Percentiles rank a stretch among this genome's conserved stretches.
Conservation (phyloP, 495 filamentous ascomycete genomes). For the Sordaria brevicollis region DNA sequence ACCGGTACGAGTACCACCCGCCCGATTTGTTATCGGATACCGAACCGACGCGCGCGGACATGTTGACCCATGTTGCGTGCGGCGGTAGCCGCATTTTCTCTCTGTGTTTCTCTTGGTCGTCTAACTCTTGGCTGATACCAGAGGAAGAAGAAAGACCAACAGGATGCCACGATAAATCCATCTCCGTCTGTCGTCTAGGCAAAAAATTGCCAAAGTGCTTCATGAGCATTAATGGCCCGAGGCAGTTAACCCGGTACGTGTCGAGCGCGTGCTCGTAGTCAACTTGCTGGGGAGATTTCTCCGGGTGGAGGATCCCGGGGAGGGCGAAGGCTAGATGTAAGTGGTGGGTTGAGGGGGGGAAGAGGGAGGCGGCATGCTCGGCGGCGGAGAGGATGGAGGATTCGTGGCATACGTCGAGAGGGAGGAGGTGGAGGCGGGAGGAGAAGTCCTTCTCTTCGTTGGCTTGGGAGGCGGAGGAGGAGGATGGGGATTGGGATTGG, state of each 20-base stretch:
- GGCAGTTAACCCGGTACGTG: constrained; percentile 57
- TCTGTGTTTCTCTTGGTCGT: not conserved
- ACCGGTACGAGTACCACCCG: constrained; percentile 70
- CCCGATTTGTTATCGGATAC: constrained; percentile 59
- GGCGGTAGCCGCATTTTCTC: constrained; percentile 1
- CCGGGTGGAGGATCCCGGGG: constrained; percentile 64
- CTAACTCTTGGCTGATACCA: not conserved
- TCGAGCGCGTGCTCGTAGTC: constrained; percentile 43
- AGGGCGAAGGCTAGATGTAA: constrained; percentile 62
- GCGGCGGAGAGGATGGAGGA: constrained; percentile 35
- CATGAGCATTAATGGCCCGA: constrained; percentile 64
- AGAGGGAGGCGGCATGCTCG: constrained; percentile 25
- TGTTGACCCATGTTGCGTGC: constrained; percentile 54
- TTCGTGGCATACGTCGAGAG: constrained; percentile 36
- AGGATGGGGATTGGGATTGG: not conserved
- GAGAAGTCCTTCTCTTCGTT: not conserved
- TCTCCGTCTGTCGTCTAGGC: constrained; percentile 36
- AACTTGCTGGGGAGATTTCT: constrained; percentile 59
- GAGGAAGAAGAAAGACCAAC: not conserved
- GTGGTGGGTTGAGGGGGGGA: constrained; percentile 38
- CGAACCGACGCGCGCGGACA: constrained; percentile 69
- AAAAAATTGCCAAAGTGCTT: constrained; percentile 64
- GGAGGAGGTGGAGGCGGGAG: constrained; percentile 16
- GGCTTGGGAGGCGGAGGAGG: not conserved
- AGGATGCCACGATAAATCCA: not conserved